Conservation (phyloP, 345 rosid species). For the Capsella bursapastoris region DNA sequence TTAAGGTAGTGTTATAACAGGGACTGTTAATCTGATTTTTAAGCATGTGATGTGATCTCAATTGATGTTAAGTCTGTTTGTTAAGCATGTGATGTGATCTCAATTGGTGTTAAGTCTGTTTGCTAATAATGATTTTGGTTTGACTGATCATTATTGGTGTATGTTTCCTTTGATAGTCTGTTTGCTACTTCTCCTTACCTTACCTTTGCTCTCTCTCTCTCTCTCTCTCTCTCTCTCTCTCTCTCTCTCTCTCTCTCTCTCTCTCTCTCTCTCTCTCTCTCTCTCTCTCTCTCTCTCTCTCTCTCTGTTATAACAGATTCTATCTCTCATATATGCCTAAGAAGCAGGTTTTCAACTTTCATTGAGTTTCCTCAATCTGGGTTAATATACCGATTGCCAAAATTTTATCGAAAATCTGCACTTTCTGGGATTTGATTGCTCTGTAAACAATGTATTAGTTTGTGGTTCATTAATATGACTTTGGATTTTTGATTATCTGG, state of each 20-base stretch:
- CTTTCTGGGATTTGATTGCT: slow-evolving; percentile 19
- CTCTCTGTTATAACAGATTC: neutral
- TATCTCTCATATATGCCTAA: slow-evolving; percentile 46
- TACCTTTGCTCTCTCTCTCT: slow-evolving; percentile 45
- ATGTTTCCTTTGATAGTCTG: no score
- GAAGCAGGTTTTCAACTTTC: slow-evolving; percentile 42
- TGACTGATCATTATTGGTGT: no score
- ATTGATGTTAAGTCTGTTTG: no score
- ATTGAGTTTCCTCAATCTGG: no score
- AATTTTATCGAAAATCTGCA: neutral
- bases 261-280: neutral
- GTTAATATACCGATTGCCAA: no score
- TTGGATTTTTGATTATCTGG: neutral
- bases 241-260: slow-evolving; percentile 40
- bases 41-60: no score
- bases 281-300: slow-evolving; percentile 39
- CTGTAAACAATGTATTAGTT: neutral
- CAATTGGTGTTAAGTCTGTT: no score
- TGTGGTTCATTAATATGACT: neutral
- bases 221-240: neutral
- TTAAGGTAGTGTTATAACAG: no score
- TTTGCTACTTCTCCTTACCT: no score
- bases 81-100: no score
- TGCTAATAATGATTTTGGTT: no score
- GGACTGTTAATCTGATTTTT: no score